Evolutionary conservation across 176 grass and related monocot species (phyloP).

Genomic region (Melocanna baccifera): DNA sequence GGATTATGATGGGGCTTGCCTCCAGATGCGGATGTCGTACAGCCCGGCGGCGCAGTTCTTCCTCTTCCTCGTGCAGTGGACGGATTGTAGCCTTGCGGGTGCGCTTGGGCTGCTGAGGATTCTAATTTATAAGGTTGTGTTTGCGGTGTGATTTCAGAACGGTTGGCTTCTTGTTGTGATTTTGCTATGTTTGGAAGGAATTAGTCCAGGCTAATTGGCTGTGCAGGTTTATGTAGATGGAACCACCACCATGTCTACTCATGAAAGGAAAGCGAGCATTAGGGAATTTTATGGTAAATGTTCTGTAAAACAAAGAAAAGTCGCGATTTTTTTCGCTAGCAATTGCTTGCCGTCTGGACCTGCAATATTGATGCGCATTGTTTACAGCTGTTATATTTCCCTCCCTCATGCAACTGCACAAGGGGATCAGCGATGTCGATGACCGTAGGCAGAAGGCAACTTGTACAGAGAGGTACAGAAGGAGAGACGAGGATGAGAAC

Average conservation of each 20-base stretch:
- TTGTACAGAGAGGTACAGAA: slow-evolving; percentile 56
- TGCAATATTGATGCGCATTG: not conserved
- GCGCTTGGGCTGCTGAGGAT: slow-evolving; percentile 83
- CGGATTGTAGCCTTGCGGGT: slow-evolving; percentile 84
- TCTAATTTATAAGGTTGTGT: slow-evolving; percentile 70
- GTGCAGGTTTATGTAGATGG: slow-evolving; percentile 88
- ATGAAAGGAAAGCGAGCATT: slow-evolving; percentile 91
- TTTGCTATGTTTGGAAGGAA: not conserved
- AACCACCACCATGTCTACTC: slow-evolving; percentile 90
- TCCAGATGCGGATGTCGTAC: slow-evolving; percentile 95
- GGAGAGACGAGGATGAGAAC: slow-evolving; percentile 53
- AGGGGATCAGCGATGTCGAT: slow-evolving; percentile 75
- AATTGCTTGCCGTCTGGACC: not conserved
- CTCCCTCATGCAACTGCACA: slow-evolving; percentile 78
- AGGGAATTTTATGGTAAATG: slow-evolving; percentile 86
- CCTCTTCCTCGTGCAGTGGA: slow-evolving; percentile 95
- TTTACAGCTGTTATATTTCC: slow-evolving; percentile 82
- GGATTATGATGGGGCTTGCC: slow-evolving; percentile 80
- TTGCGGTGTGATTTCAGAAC: not conserved
- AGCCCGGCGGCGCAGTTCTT: slow-evolving; percentile 73
- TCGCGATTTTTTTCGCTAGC: not conserved
- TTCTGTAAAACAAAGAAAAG: not conserved
- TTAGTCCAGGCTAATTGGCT: not conserved
- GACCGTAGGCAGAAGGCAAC: slow-evolving; percentile 64
- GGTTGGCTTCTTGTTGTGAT: not conserved